Percentiles rank a stretch among this genome's conserved stretches.
phyloP scores from a whole-genome alignment of 2,329 filamentous ascomycete species.

The Sporothrix sp. region DNA sequence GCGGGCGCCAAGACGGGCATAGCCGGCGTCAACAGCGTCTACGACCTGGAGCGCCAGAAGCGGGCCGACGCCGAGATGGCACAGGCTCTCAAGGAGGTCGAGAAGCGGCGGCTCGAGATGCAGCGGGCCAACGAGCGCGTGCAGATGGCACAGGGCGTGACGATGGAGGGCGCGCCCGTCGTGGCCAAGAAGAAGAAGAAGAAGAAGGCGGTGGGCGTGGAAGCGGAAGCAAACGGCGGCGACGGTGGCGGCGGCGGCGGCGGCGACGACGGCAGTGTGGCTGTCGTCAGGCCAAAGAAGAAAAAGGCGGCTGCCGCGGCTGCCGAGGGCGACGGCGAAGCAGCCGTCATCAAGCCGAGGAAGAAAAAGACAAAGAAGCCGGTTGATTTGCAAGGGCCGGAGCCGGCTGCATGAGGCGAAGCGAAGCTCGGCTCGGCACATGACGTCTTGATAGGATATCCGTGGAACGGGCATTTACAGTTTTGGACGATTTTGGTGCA shows the following conservation, averaged over 20 bases:
- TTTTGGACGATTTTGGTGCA: no score
- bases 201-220: constrained; percentile 45
- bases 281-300: constrained; percentile 26
- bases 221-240: constrained; percentile 61
- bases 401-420: background rate
- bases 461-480: no score
- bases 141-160: constrained; percentile 58
- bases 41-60: constrained; percentile 57
- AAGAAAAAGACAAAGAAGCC: constrained; percentile 23
- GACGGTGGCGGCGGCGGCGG: constrained; percentile 54
- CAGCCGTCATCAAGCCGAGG: constrained; percentile 20
- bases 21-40: constrained; percentile 20
- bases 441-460: background rate
- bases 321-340: constrained; percentile 11
- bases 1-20: constrained; percentile 12
- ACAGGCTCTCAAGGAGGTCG: constrained; percentile 79
- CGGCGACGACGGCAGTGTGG: constrained; percentile 32
- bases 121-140: constrained; percentile 69
- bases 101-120: constrained; percentile 80
- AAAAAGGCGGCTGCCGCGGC: constrained; percentile 23
- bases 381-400: constrained; percentile 15
- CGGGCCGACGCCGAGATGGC: constrained; percentile 83
- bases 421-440: background rate
- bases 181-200: constrained; percentile 58
- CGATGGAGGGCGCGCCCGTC: constrained; percentile 55